Percentiles rank a stretch among this genome's conserved stretches.
phyloP scores from a whole-genome alignment of 2,329 filamentous ascomycete genomes.

The Xylaria sp. region DNA sequence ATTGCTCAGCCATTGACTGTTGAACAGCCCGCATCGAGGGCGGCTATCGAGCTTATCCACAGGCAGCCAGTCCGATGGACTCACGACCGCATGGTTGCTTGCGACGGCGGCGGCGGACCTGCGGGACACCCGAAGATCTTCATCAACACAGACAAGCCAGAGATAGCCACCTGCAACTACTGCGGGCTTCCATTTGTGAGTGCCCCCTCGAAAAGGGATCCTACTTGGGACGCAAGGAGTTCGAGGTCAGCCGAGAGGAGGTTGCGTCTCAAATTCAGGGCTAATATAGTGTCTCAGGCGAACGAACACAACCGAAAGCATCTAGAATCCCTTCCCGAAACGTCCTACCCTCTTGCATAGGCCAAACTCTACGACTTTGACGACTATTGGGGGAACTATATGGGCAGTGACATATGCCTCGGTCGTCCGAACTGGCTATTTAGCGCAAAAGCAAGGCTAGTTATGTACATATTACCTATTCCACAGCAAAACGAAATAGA shows the following conservation, averaged over 20 bases:
- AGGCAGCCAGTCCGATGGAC: constrained; percentile 95
- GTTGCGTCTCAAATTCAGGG: constrained; percentile 23
- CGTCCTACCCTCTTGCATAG: constrained; percentile 80
- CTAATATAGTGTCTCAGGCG: constrained; percentile 68
- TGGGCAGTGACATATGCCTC: constrained; percentile 30
- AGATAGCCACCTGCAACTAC: constrained; percentile 91
- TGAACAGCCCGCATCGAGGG: constrained; percentile 81
- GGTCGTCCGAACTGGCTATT: constrained; percentile 29
- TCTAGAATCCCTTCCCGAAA: constrained; percentile 82
- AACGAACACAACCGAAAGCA: constrained; percentile 88
- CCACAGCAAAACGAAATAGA: constrained; percentile 42
- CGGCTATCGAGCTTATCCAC: constrained; percentile 96
- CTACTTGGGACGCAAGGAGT: constrained; percentile 1
- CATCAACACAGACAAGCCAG: constrained; percentile 97
- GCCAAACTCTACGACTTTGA: not conserved
- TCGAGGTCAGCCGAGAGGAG: not conserved
- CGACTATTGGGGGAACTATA: constrained; percentile 13
- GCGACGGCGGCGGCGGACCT: constrained; percentile 92
- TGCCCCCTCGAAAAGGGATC: constrained; percentile 32
- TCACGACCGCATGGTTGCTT: constrained; percentile 82
- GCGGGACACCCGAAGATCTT: constrained; percentile 92
- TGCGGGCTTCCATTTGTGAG: constrained; percentile 93
- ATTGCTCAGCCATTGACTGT: constrained; percentile 47
- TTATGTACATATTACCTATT: constrained; percentile 46
- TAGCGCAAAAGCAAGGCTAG: constrained; percentile 34